These are phyloP conservation scores for Clavispora phyllophila DNA, from an alignment of 805 yeast genomes.

Conservation along the genomic window DNA sequence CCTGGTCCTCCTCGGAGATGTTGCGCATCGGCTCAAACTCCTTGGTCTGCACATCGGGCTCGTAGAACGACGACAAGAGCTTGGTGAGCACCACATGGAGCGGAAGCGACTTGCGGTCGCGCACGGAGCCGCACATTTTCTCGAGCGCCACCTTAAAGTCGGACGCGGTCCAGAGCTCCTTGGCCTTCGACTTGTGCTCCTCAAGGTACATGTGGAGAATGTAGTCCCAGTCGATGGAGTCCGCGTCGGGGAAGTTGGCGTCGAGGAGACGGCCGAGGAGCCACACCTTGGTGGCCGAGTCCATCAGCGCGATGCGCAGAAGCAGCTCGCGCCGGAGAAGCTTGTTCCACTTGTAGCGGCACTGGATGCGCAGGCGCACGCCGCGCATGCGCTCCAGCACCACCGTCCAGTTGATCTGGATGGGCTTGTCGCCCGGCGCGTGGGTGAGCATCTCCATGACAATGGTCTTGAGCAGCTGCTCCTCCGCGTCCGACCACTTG, in stretches of 20 bases:
- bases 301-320: conserved; percentile 29
- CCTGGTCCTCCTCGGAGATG: conserved; percentile 16
- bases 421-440: conserved; percentile 17
- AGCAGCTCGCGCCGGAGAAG: conserved; percentile 52
- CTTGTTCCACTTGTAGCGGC: conserved; percentile 94
- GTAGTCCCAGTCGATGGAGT: conserved; percentile 33
- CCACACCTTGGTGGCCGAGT: conserved; percentile 32
- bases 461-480: conserved; percentile 51
- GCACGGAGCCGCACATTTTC: conserved; percentile 47
- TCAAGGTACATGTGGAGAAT: conserved; percentile 25
- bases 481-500: conserved; percentile 79
- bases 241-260: conserved; percentile 20
- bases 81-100: conserved; percentile 11
- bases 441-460: conserved; percentile 44
- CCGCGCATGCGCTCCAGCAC: conserved; percentile 91
- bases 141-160: conserved; percentile 63
- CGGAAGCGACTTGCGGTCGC: conserved; percentile 31
- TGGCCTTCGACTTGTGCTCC: conserved; percentile 17
- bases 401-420: conserved; percentile 80
- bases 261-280: conserved; percentile 27
- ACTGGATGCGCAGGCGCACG: conserved; percentile 82
- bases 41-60: conserved; percentile 6
- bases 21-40: conserved; percentile 4
- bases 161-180: conserved; percentile 46
- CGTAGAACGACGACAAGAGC: conserved; percentile 11